A percentile compares a stretch with the other conserved stretches of the same genome.
These are phyloP conservation scores for Fomitopsis pinicola DNA, from an alignment of 1,284 basidiomycete genomes.

Conservation along the genomic window DNA sequence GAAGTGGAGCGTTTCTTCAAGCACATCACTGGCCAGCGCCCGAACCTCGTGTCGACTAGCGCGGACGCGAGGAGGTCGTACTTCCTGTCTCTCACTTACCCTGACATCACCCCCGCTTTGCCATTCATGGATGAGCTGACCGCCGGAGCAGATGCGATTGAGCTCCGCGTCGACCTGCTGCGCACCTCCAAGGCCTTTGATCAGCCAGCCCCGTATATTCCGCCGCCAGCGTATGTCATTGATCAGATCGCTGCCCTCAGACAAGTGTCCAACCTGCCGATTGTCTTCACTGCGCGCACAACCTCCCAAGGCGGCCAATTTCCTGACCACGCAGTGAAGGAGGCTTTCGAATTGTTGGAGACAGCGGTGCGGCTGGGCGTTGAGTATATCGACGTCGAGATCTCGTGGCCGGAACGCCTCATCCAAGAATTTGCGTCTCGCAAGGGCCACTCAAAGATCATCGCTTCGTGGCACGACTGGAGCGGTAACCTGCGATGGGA, in stretches of 20 bases:
- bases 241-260: constrained; percentile 82
- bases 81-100: constrained; percentile 92
- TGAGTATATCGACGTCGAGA: constrained; percentile 94
- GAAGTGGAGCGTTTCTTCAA: constrained; percentile 82
- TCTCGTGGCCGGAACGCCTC: constrained; percentile 64
- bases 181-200: constrained; percentile 48
- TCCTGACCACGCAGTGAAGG: constrained; percentile 74
- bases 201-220: constrained; percentile 51
- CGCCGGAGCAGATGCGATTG: constrained; percentile 88
- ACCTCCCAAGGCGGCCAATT: constrained; percentile 89
- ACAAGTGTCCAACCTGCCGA: constrained; percentile 75
- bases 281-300: constrained; percentile 92
- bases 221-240: constrained; percentile 72
- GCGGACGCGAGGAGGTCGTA: constrained; percentile 67
- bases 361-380: constrained; percentile 82
- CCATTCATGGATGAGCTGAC: constrained; percentile 69
- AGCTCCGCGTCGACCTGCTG: constrained; percentile 91
- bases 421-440: constrained; percentile 57
- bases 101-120: constrained; percentile 76
- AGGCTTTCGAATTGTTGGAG: constrained; percentile 76
- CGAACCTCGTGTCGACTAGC: constrained; percentile 65
- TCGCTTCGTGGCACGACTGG: constrained; percentile 96
- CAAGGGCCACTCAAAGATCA: constrained; percentile 77
- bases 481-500: constrained; percentile 85
- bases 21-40: constrained; percentile 76